phyloP scores from a whole-genome alignment of 2,329 filamentous ascomycete genomes.

The Chrysosporium queenslandicum region DNA sequence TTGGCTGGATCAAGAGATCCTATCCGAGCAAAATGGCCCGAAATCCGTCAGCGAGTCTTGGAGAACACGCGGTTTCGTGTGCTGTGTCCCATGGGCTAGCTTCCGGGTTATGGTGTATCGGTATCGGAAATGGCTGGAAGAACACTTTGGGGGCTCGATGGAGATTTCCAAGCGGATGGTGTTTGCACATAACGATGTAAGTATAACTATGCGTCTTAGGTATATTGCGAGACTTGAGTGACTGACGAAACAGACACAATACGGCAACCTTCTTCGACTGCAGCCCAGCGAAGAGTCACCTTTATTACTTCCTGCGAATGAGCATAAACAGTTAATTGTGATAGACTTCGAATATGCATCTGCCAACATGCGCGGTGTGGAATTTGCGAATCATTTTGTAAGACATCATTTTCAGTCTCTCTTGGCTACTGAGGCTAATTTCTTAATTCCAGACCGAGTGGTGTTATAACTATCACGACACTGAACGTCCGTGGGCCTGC shows the following conservation, averaged over 20 bases:
- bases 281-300: slow-evolving; percentile 65
- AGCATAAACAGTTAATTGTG: slow-evolving; percentile 91
- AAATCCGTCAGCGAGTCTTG: slow-evolving; percentile 45
- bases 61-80: slow-evolving; percentile 65
- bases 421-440: not conserved
- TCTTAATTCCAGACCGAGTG: slow-evolving; percentile 57
- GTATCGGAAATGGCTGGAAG: slow-evolving; percentile 65
- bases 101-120: slow-evolving; percentile 67
- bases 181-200: slow-evolving; percentile 95
- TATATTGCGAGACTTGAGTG: not conserved
- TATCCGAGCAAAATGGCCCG: slow-evolving; percentile 35
- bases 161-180: slow-evolving; percentile 66
- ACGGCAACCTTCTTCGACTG: slow-evolving; percentile 86
- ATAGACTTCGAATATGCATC: slow-evolving; percentile 98
- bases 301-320: slow-evolving; percentile 75
- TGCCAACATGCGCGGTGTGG: slow-evolving; percentile 72
- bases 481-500: slow-evolving; percentile 55
- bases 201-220: slow-evolving; percentile 26
- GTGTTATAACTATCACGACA: slow-evolving; percentile 93
- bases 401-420: too few species aligned
- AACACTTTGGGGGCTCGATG: slow-evolving; percentile 56
- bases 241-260: slow-evolving; percentile 63
- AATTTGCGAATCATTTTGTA: slow-evolving; percentile 96
- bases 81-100: slow-evolving; percentile 68
- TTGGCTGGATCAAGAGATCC: slow-evolving; percentile 50